Base-by-base conservation (phyloP, 1,284 basidiomycete genomes). In the Sporisorium scitamineum region DNA sequence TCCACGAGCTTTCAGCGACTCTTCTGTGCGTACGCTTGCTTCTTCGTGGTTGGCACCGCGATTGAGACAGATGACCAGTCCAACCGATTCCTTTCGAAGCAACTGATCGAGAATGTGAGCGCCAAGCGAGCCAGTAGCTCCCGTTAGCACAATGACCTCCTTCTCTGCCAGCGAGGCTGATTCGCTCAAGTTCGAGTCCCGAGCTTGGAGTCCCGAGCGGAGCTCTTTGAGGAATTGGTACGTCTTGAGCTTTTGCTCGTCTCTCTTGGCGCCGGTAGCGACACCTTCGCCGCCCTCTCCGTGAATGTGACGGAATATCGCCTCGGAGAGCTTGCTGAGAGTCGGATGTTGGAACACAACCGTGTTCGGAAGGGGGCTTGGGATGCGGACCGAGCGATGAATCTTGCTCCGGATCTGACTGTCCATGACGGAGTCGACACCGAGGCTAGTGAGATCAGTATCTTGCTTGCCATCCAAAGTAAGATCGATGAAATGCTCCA, bases 371-470 rank as follows among this genome's bases (percentile, higher is more conserved):
- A 87, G 57, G 11, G 67, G 66, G 0, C 56, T 20, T 1, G 31
- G 41, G 58, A 68, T 61, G 29, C 61, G 65, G 13, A 68, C 27
- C 5, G 62, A 50, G 11, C 70, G 69, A 41, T 76, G 61, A 11
- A 76, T 60, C 48, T 61, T 51, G 42, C 66, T 61, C 5, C 90
- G 84, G 32, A 91, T 87, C 26, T 89, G 86, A 5, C 88, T 88
- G 16, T 89, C 89, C 72, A 89, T 88, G 11, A 91, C 82, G 10
- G 89, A 90, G 80, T 90, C 89, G 41, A 91, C 86, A 26, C 90
- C 90, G 31, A 87, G 86, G 9, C 85, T 70, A 61, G 88, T 88
- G 20, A 86, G 20, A 55, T 76, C 53, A 13, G 84, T 80, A 54
- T 86, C 84, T 37, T 84, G 76, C 29, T 87, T 79, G 18, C 48